A percentile compares a stretch with the other conserved stretches of the same genome.
Conservation (phyloP, 176 grass and related monocot genomes). For the Hyparrhenia diplandra region DNA sequence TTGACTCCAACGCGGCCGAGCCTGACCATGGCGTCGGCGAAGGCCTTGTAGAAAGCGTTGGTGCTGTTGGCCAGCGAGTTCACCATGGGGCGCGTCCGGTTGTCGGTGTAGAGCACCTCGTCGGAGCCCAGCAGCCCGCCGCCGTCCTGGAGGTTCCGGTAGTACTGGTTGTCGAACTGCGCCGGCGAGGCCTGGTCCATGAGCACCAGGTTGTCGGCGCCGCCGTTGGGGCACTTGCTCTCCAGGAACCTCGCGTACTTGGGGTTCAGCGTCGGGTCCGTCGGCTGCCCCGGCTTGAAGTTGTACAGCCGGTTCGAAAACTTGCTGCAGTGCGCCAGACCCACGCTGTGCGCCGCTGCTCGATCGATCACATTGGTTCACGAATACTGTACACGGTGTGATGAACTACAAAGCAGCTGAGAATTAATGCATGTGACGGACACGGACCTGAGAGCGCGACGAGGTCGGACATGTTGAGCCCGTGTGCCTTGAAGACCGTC, state of each 20-base stretch:
- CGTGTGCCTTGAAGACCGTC: constrained; percentile 42
- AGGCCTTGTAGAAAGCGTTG: constrained; percentile 47
- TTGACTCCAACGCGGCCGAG: constrained; percentile 79
- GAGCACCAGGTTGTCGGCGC: constrained; percentile 36
- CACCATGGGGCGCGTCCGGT: constrained; percentile 45
- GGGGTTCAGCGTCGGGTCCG: constrained; percentile 50
- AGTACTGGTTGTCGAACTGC: constrained; percentile 86
- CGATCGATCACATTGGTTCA: neutral
- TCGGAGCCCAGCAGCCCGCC: constrained; percentile 61
- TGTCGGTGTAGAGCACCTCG: constrained; percentile 65
- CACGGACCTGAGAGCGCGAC: constrained; percentile 61
- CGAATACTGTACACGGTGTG: neutral
- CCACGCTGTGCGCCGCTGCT: constrained; percentile 66
- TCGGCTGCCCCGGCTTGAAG: neutral
- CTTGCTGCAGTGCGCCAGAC: constrained; percentile 66
- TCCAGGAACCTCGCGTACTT: constrained; percentile 52
- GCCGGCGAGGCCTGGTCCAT: constrained; percentile 65
- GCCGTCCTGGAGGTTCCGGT: constrained; percentile 64
- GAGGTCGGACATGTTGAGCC: constrained; percentile 53
- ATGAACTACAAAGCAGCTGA: too few relatives aligned
- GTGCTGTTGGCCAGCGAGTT: constrained; percentile 45
- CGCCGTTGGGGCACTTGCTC: constrained; percentile 38
- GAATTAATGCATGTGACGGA: too few relatives aligned
- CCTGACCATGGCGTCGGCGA: constrained; percentile 47
- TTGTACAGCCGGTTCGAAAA: constrained; percentile 49